Base-by-base conservation (phyloP, 208 protist genomes). In the Wallacemonas sp. region DNA sequence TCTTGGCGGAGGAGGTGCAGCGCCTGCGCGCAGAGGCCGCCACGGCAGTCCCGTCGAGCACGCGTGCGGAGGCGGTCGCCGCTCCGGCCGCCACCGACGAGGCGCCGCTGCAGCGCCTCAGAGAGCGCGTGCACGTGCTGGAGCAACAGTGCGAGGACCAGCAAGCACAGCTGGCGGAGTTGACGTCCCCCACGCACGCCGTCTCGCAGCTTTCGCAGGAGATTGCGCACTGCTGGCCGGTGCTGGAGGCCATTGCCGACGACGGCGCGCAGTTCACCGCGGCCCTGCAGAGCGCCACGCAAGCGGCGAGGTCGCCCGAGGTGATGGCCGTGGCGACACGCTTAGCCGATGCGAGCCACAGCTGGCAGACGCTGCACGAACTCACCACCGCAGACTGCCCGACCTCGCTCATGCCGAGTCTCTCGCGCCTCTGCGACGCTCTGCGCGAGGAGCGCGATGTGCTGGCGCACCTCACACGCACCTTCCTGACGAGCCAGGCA, bases 401-500 rank as follows among this genome's bases (percentile, higher is more conserved):
- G 25, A 18, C 8, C 28, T 31, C 25, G 16, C 52, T 72, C 8
- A 4, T n/a, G n/a, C 32, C 25, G 23, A 22, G 22, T 3, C 25
- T 45, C 8, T 42, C 33, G 36, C 26, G 45, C 32, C 23, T 73
- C 25, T 31, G 44, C 1, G 38, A 45, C 39, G 38, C 68, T 18
- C 16, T 73, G 14, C 41, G 45, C 7, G 36, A 63, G 26, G 70
- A 66, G 16, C 61, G 59, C 0, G 74, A 70, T 32, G 57, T 72
- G 31, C 45, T 71, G 52, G 55, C 63, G 1, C 50, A 50, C 39
- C 71, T 69, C 25, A 29, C 25, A 12, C 22, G 42, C 26, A 44
- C 36, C n/a, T 42, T 67, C 8, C 22, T 45, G 23, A 8, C 20
- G 16, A n/a, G 5, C n/a, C 62, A 67, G 23, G 45, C 32, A 25